Evolutionary conservation across 2,329 filamentous ascomycete species (phyloP).

Genomic region (Talaromyces sp.): DNA sequence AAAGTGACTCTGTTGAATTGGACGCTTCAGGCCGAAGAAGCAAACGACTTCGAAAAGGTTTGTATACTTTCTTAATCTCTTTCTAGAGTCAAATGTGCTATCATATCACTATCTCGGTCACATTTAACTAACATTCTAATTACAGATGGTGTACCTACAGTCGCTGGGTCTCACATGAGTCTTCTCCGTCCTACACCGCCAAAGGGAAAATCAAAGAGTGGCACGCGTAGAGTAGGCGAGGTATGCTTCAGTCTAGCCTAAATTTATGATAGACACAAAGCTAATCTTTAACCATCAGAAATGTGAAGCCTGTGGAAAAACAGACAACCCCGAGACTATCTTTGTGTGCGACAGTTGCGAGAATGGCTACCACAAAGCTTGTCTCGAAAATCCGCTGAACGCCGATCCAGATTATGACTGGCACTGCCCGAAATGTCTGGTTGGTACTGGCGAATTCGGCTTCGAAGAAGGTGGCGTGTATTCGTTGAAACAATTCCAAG

Average conservation of each 20-base stretch:
- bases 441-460: conserved; percentile 93
- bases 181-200: conserved; percentile 75
- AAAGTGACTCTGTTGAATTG: conserved; percentile 49
- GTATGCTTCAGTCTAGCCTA: conserved; percentile 35
- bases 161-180: conserved; percentile 96
- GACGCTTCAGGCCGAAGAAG: conserved; percentile 74
- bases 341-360: conserved; percentile 90
- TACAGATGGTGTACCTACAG: conserved; percentile 63
- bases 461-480: conserved; percentile 97
- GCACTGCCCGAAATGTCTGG: conserved; percentile 93
- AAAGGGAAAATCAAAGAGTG: conserved; percentile 56
- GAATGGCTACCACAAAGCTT: conserved; percentile 78
- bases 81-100: background rate
- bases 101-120: background rate
- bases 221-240: conserved; percentile 57
- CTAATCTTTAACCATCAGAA: conserved; percentile 50
- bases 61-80: conserved; percentile 25
- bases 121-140: conserved; percentile 11
- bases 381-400: conserved; percentile 80
- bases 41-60: conserved; percentile 88
- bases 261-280: background rate
- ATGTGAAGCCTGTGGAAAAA: conserved; percentile 82
- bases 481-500: conserved; percentile 91
- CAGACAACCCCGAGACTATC: conserved; percentile 67
- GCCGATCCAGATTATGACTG: conserved; percentile 79